Conservation (phyloP, 768 basidiomycete genomes). For the Leccinum uliginosum region DNA sequence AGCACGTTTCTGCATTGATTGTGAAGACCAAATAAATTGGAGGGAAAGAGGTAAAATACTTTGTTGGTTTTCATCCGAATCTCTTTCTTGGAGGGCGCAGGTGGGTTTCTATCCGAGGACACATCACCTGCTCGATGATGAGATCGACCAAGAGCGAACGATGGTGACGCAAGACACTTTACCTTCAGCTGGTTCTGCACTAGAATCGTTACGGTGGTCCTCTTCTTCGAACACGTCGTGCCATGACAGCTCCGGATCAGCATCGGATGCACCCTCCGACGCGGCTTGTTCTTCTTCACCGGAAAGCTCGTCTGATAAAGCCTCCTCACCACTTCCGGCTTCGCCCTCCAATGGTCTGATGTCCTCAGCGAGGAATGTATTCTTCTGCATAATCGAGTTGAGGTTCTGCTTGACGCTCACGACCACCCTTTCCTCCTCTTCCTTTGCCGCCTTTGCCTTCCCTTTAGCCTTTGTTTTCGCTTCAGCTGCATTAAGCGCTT, state of each 20-base stretch:
- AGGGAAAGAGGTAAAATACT: constrained; percentile 34
- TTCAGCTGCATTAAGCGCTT: constrained; percentile 63
- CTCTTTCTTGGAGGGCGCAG: constrained; percentile 47
- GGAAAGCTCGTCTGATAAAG: constrained; percentile 29
- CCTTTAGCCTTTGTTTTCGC: constrained; percentile 43
- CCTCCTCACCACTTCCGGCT: constrained; percentile 31
- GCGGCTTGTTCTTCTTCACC: constrained; percentile 41
- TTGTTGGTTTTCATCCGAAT: constrained; percentile 93
- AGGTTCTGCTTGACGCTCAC: constrained; percentile 82
- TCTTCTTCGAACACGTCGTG: constrained; percentile 78
- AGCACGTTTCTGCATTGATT: constrained; percentile 64
- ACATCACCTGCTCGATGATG: constrained; percentile 25
- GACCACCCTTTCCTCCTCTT: constrained; percentile 34
- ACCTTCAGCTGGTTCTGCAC: constrained; percentile 15
- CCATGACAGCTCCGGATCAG: constrained; percentile 64
- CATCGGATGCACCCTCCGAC: constrained; percentile 30
- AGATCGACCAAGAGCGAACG: constrained; percentile 1
- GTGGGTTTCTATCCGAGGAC: constrained; percentile 33
- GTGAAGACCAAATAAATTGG: constrained; percentile 7
- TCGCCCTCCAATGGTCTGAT: constrained; percentile 60
- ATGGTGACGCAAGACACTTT: constrained; percentile 11
- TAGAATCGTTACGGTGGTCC: constrained; percentile 19
- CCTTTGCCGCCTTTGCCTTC: constrained; percentile 40
- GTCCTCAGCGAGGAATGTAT: constrained; percentile 82
- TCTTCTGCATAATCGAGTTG: constrained; percentile 84